A percentile compares a stretch with the other conserved stretches of the same genome.
phyloP scores from a whole-genome alignment of 2,329 filamentous ascomycete species.

The Pseudocercospora cruenta region DNA sequence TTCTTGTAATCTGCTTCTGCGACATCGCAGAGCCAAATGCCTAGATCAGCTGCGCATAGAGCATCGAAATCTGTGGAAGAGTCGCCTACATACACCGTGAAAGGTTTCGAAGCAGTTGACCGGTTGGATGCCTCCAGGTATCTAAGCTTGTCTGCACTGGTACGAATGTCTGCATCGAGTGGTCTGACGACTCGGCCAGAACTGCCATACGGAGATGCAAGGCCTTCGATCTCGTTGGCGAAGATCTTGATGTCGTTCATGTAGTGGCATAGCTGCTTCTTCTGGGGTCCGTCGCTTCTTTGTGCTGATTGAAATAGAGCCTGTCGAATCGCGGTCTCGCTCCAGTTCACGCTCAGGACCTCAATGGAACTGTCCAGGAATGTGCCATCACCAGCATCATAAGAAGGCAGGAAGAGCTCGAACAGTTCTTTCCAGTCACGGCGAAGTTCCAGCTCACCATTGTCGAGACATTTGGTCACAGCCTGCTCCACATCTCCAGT shows the following conservation, averaged over 20 bases:
- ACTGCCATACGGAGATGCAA: conserved; percentile 31
- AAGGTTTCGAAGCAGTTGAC: neutral
- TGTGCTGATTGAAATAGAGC: conserved; percentile 23
- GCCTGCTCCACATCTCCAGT: conserved; percentile 34
- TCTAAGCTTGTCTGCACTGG: conserved; percentile 47
- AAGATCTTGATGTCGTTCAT: conserved; percentile 28
- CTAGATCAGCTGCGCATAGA: conserved; percentile 49
- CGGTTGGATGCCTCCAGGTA: conserved; percentile 26
- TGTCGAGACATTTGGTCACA: conserved; percentile 37
- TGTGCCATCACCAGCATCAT: neutral
- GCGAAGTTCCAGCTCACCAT: conserved; percentile 42
- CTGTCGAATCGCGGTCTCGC: conserved; percentile 45
- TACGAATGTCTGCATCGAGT: conserved; percentile 38
- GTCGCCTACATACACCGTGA: conserved; percentile 52
- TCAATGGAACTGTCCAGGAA: conserved; percentile 27
- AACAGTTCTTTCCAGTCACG: conserved; percentile 43
- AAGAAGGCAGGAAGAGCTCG: conserved; percentile 22
- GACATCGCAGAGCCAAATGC: conserved; percentile 44
- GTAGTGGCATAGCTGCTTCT: conserved; percentile 12
- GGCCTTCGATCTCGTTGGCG: conserved; percentile 43
- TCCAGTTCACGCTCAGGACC: conserved; percentile 55
- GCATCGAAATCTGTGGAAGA: conserved; percentile 53
- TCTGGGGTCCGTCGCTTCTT: neutral
- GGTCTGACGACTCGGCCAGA: conserved; percentile 34
- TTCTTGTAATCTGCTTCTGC: conserved; percentile 16